Base-by-base conservation (phyloP, 805 yeast species). In the Nakazawaea ambrosiae region DNA sequence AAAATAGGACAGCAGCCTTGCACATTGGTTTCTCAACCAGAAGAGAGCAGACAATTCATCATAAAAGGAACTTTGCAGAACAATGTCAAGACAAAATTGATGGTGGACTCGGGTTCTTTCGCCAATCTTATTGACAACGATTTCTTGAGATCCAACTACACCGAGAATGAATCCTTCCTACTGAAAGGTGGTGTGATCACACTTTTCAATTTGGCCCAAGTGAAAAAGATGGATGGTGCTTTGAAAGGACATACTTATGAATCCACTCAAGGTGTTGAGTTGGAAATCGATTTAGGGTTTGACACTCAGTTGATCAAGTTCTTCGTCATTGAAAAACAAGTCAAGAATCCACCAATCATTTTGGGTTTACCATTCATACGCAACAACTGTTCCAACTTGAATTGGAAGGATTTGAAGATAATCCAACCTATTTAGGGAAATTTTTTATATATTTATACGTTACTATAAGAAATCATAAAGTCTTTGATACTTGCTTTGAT, bases 41-140 rank as follows among this genome's bases (percentile, higher is more conserved):
- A 34, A 19, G 37, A 34, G 20, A 27, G 31, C 27, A 14, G 14
- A 7, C 37, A 18, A n/a, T 34, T 34, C 18, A 14, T 34, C 19
- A 27, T 34, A 12, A 12, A 11, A 3, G 37, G 31, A 2, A 9
- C 10, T 8, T 26, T 34, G 9, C 12, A 24, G 8, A 16, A 22
- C 10, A 15, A 14, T 2, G 15, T 27, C 11, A 14, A 14, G 11
- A 15, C 31, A 19, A 12, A 20, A 17, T 15, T 34, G 37, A 19
- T 34, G 37, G 10, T 34, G 5, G 37, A 34, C 14, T 34, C 37
- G 6, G 37, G 37, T 12, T 27, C 37, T 20, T 34, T 34, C 27
- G 37, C 37, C 18, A 34, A 34, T 20, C 27, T 34, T n/a, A 20
- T 34, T 6, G 32, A 34, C 14, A 20, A n/a, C 12, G 37, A 34